These are phyloP conservation scores for Neurospora sp. DNA, from an alignment of 495 filamentous ascomycete genomes.

Conservation along the genomic window DNA sequence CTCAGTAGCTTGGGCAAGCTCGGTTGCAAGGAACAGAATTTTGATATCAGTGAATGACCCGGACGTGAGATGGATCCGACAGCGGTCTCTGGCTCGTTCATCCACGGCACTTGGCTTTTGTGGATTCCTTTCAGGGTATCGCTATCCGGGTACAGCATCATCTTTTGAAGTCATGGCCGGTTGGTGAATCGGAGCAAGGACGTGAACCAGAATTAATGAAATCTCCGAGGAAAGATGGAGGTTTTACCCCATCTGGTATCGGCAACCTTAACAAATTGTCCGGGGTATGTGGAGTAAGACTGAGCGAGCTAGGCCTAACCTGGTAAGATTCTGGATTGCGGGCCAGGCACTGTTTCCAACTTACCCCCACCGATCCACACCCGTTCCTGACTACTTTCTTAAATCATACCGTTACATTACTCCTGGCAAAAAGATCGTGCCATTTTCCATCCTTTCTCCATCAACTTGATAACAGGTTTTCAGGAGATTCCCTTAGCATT, in stretches of 20 bases:
- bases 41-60: neutral
- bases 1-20: neutral
- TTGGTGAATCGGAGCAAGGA: neutral
- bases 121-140: neutral
- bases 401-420: neutral
- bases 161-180: neutral
- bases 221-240: neutral
- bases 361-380: neutral
- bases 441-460: neutral
- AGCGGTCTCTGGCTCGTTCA: neutral
- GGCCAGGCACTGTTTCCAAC: neutral
- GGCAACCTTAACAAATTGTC: neutral
- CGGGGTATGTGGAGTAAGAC: neutral
- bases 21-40: neutral
- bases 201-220: neutral
- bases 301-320: neutral
- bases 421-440: neutral
- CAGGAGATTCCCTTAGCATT: neutral
- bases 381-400: neutral
- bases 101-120: neutral
- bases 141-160: neutral
- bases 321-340: neutral
- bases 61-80: neutral
- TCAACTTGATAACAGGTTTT: neutral
- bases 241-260: neutral